These are phyloP conservation scores for Hypoxylon sp. DNA, from an alignment of 2,329 filamentous ascomycete genomes.

Conservation along the genomic window DNA sequence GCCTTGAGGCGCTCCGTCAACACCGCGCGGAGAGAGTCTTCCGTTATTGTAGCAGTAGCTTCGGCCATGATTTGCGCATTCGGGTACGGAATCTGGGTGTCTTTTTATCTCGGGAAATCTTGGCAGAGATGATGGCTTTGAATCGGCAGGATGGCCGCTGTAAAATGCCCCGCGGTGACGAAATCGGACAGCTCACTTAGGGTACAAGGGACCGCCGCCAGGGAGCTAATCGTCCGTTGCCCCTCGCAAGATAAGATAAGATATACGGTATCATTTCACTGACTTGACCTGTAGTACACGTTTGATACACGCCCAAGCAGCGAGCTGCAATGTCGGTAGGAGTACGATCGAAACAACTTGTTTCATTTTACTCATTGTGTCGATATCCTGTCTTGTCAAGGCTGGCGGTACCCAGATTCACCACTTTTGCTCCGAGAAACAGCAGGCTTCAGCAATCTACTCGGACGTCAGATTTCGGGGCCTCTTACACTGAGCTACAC, in stretches of 20 bases:
- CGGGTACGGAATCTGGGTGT: neutral
- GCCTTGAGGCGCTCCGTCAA: constrained; percentile 76
- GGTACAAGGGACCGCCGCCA: too few relatives aligned
- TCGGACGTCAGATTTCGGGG: neutral
- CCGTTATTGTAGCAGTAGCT: constrained; percentile 72
- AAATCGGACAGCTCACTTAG: too few relatives aligned
- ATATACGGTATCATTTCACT: neutral
- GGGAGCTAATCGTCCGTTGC: neutral
- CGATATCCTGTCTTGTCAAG: neutral
- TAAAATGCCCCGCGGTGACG: constrained; percentile 31
- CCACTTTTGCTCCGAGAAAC: neutral
- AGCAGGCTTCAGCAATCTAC: neutral
- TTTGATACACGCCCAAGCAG: neutral
- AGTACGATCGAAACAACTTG: constrained; percentile 3
- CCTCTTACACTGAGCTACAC: neutral
- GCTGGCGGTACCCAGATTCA: neutral
- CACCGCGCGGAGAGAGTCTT: constrained; percentile 72
- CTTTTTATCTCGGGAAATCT: neutral
- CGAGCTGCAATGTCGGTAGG: constrained; percentile 18
- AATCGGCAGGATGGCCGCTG: neutral
- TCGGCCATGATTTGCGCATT: constrained; percentile 55
- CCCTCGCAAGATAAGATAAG: constrained; percentile 12
- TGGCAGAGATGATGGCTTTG: neutral
- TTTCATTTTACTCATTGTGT: neutral
- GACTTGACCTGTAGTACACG: neutral